Evolutionary conservation across 1,284 basidiomycete genomes (phyloP), one percentile per base, ranked within the genome.

Genomic region (Trametes hirsuta): DNA sequence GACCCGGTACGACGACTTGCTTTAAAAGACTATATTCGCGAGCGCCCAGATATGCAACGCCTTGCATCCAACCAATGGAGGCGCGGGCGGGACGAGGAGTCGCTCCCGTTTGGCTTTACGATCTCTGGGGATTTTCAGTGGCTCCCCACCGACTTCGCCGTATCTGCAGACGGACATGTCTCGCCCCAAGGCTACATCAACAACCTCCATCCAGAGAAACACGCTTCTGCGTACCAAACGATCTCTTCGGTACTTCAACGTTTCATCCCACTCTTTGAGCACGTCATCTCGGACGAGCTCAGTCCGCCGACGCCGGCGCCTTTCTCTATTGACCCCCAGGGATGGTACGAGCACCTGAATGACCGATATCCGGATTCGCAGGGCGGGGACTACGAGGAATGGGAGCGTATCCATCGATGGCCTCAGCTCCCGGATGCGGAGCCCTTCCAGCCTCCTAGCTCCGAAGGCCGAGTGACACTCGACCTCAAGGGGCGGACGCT

Each of bases 201-300:
- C 53, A 62, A 60, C 42, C 45, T 65, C 12, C 39, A 65, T n/a
- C 56, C 56, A 0, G 44, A 10, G 18, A 21, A 47, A 11, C 12
- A 58, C 25, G 24, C 56, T 3, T 12, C 10, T 3, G 44, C 37
- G 24, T 53, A 57, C 25, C 1, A 4, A 4, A 54, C 55, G 1
- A 56, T 62, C 11, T 37, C 53, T 0, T 41, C 46, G 11, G 42
- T 62, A 18, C 58, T 63, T 5, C 35, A 62, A 35, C 49, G 57
- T 6, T 58, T 59, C 46, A 22, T 65, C 5, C 61, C 61, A 21
- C 22, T 65, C 15, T 65, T 56, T 39, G 63, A 65, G 47, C 61
- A 49, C 34, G 58, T 60, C 18, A 11, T 62, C 22, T 56, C 51
- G 5, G 63, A 59, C 44, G 36, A 50, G 40, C 46, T 54, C 40